A percentile compares a stretch with the other conserved stretches of the same genome.
These are phyloP conservation scores for Penicilliopsis zonata DNA, from an alignment of 495 filamentous ascomycete species.

Conservation along the genomic window DNA sequence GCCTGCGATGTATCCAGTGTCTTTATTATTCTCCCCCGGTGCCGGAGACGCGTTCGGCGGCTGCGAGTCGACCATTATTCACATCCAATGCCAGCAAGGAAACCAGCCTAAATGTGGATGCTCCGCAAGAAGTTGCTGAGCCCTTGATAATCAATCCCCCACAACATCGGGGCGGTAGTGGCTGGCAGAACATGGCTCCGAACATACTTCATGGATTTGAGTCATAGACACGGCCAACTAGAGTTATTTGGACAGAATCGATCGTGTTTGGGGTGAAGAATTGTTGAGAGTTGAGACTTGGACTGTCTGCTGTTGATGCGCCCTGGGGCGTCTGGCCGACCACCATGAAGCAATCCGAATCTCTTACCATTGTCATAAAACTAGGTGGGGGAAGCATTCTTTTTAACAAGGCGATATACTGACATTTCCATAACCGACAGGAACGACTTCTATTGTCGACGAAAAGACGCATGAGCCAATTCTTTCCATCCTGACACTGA, in stretches of 20 bases:
- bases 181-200: too few species aligned
- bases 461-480: conserved; percentile 96
- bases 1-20: conserved; percentile 33
- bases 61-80: conserved; percentile 27
- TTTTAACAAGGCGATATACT: not conserved
- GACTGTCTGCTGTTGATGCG: conserved; percentile 1
- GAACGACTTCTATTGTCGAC: conserved; percentile 95
- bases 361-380: conserved; percentile 81
- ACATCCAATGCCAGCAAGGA: too few species aligned
- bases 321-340: not conserved
- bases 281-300: too few species aligned
- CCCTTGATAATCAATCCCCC: too few species aligned
- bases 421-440: conserved; percentile 28
- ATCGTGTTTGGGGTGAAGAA: too few species aligned
- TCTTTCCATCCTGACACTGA: conserved; percentile 74
- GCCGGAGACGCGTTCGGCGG: conserved; percentile 9
- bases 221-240: too few species aligned
- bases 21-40: conserved; percentile 11
- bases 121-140: too few species aligned
- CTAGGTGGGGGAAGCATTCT: conserved; percentile 50
- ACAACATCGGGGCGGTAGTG: too few species aligned
- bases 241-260: too few species aligned
- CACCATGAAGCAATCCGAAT: conserved; percentile 15
- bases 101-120: too few species aligned
- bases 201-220: too few species aligned